Base-by-base conservation (phyloP, 164 flowering plant species). In the Chimonanthus salicifolius region DNA sequence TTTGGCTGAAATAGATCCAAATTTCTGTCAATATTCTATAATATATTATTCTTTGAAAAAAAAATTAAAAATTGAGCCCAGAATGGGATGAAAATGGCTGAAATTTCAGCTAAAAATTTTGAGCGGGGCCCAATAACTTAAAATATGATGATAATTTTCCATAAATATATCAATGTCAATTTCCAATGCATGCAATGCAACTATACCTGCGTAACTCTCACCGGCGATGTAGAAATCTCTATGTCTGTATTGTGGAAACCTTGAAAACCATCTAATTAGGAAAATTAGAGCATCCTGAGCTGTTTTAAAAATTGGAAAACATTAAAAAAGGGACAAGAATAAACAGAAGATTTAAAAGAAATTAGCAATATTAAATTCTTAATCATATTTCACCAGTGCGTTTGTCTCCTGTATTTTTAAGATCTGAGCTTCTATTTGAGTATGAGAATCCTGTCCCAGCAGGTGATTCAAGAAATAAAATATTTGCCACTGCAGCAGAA, bases 401-500 rank as follows among this genome's bases (percentile, higher is more conserved):
- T 70, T 79, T 64, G 75, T 92, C 98, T 7, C 98, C 97, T 0
- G 90, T 72, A 58, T 88, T 82, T 70, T 73, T 74, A 2, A 90
- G 89, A 77, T 94, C 78, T 6, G 89, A 85, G 81, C 84, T 87
- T 7, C 86, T 85, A 69, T 94, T 94, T 50, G 96, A 86, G 80
- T 90, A 92, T 0, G 98, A 94, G 81, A 86, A 94, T 62, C 97
- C 98, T 47, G 92, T 97, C 0, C 97, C 98, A 50, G 90, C 94
- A 3, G 98, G 98, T 5, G 98, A 89, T 79, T 94, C 98, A 4
- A 94, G 90, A 75, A 94, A 94, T 10, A 94, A 85, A 72, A 94
- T 60, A 79, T 94, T 94, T 74, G 97, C 96, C 71, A 75, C 97
- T 94, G 60, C 3, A n/a, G 60, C 11, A 54, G 16, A 54, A 54